phyloP scores from a whole-genome alignment of 768 basidiomycete genomes.

The Kwoniella sp. region DNA sequence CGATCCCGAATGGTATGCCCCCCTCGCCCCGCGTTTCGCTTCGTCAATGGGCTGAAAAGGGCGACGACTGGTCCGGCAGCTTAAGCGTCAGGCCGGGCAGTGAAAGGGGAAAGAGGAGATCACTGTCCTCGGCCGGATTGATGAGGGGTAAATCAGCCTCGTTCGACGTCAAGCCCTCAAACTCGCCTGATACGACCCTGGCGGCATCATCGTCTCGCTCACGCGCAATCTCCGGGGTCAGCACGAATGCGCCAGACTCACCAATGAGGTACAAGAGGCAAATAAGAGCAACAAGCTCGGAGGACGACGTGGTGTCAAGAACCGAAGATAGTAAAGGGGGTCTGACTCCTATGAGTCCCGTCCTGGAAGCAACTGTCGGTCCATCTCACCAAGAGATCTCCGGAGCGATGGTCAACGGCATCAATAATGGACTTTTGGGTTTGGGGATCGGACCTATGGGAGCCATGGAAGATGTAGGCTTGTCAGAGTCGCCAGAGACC shows the following conservation, averaged over 20 bases:
- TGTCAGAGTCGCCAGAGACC: conserved; percentile 7
- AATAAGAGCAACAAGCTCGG: not conserved
- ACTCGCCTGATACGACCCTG: not conserved
- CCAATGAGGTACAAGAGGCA: conserved; percentile 5
- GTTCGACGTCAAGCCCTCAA: conserved; percentile 14
- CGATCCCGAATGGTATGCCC: conserved; percentile 11
- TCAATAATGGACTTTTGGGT: not conserved
- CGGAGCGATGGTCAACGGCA: not conserved
- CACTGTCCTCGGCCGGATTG: not conserved
- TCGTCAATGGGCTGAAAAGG: conserved; percentile 31
- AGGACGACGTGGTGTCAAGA: not conserved
- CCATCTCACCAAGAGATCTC: not conserved
- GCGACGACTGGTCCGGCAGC: conserved; percentile 6
- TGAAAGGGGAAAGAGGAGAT: conserved; percentile 24
- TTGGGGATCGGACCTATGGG: not conserved
- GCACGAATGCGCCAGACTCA: not conserved
- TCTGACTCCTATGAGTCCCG: conserved; percentile 27
- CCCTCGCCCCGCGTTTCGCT: conserved; percentile 34
- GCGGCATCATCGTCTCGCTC: not conserved
- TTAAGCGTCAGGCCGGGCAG: conserved; percentile 24
- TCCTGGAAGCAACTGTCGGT: conserved; percentile 22
- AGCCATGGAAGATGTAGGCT: not conserved
- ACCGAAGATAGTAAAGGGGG: not conserved
- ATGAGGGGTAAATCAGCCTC: conserved; percentile 28
- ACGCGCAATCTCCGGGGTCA: not conserved